Base-by-base conservation (phyloP, 371 early-diverging fungal genomes). In the Zopfochytrium polystomum region DNA sequence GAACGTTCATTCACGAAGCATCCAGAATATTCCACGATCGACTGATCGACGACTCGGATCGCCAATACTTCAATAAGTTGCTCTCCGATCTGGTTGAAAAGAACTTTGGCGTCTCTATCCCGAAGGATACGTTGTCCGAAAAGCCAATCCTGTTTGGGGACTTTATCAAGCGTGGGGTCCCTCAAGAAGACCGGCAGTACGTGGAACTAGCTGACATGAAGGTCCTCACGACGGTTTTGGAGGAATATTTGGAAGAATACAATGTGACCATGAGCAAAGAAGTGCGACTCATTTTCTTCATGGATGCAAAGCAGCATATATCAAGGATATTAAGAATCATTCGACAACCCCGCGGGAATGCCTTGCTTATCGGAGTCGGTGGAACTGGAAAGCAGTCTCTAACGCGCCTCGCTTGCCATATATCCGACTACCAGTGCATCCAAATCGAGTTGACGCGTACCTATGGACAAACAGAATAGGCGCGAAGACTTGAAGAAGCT, bases 301-400 rank as follows among this genome's bases (percentile, higher is more conserved):
- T 75, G 66, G 79, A 81, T 44, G 81, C 81, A 29, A 73, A 76
- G 55, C 79, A 81, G 58, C 81, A 81, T 53, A 73, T 81, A 22
- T 64, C 75, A 5, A 48, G 81, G 27, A 81, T 81, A 31, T 70
- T 71, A 0, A 62, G 82, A 9, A 79, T 82, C 46, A 75, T 82
- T 31, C 62, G 80, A 13, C 82, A 82, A 50, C 82, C 82, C 3
- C 70, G 82, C 11, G 82, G 82, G 23, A 82, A 82, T 60, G 82
- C 82, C 7, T 63, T 82, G 27, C 66, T 82, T 1, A 77, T 82
- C 11, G 82, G 82, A 15, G 79, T 82, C 22, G 82, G 82, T 23
- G 82, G 82, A 35, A 79, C 79, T 3, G 82, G 82, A 9, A 82
- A 82, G 46, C 82, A 80, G 53, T 77, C 79, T 1, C 65, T 82